A percentile compares a stretch with the other conserved stretches of the same genome.
Conservation (phyloP, 352 stramenopile species). For the Globisporangium uncinulatum region DNA sequence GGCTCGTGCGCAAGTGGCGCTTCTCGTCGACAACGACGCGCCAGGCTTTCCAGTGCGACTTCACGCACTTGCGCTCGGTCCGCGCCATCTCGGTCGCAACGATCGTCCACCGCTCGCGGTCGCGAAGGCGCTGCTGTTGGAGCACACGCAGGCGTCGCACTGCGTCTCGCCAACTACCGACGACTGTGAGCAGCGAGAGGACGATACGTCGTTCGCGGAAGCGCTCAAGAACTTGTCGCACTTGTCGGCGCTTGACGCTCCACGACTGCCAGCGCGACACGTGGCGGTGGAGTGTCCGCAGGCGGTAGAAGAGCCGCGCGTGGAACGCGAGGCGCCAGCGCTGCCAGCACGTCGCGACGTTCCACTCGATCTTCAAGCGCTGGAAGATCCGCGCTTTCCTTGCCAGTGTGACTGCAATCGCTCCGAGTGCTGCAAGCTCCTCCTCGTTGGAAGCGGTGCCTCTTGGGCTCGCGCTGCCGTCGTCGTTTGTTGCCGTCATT, state of each 20-base stretch:
- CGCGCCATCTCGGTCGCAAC: constrained; percentile 47
- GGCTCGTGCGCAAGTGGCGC: constrained; percentile 35
- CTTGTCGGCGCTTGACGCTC: constrained; percentile 6
- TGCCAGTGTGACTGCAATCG: constrained; percentile 18
- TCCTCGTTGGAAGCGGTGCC: not conserved
- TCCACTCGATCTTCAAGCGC: constrained; percentile 37
- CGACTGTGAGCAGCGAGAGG: constrained; percentile 5
- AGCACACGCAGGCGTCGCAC: constrained; percentile 39
- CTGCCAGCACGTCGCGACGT: constrained; percentile 34
- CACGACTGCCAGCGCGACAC: constrained; percentile 31
- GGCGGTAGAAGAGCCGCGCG: constrained; percentile 47
- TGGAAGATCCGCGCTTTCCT: constrained; percentile 47
- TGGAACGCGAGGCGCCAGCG: constrained; percentile 60
- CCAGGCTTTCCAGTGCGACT: constrained; percentile 46
- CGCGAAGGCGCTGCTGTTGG: constrained; percentile 36
- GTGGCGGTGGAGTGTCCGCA: constrained; percentile 27
- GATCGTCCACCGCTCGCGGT: constrained; percentile 53
- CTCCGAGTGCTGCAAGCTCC: not conserved
- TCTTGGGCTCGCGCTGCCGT: not conserved
- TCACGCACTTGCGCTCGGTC: constrained; percentile 30
- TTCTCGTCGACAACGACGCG: constrained; percentile 26
- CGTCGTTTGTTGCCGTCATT: not conserved
- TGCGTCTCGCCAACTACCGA: constrained; percentile 33
- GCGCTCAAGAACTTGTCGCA: constrained; percentile 14
- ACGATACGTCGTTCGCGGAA: constrained; percentile 1